Evolutionary conservation across 2,329 filamentous ascomycete genomes (phyloP).

Genomic region (Xylaria sp.): DNA sequence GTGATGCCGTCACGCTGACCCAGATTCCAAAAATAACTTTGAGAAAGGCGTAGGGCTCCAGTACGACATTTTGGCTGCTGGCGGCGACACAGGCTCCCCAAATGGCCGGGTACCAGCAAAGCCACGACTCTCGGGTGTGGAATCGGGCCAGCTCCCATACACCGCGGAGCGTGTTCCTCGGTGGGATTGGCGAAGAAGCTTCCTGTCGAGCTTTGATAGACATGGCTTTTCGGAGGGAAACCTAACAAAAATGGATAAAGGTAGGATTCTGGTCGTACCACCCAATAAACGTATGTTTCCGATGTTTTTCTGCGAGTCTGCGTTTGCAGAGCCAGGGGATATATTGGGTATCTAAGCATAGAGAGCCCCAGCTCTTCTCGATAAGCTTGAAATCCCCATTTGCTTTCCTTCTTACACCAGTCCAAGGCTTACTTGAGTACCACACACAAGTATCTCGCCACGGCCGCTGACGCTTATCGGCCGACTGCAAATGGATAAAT

Average conservation of each 20-base stretch:
- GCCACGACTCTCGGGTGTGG: background rate
- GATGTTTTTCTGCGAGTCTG: background rate
- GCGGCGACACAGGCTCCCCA: background rate
- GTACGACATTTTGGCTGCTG: background rate
- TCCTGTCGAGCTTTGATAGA: background rate
- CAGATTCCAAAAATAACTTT: background rate
- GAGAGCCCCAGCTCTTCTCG: background rate
- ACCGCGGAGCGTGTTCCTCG: background rate
- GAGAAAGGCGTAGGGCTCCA: background rate
- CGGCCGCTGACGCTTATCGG: background rate
- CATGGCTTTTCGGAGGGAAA: background rate
- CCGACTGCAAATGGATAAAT: slow-evolving; percentile 1
- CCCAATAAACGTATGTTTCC: background rate
- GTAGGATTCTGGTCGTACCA: background rate
- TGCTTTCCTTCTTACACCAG: background rate
- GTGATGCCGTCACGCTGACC: background rate
- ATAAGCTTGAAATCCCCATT: background rate
- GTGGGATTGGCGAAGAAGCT: background rate
- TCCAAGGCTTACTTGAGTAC: background rate
- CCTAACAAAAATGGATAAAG: background rate
- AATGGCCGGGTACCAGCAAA: background rate
- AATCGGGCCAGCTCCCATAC: background rate
- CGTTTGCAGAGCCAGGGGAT: background rate
- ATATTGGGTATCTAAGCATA: background rate
- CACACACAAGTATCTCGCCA: background rate